Evolutionary conservation across 2,329 filamentous ascomycete species (phyloP).

Genomic region (Fusarium buharicum): DNA sequence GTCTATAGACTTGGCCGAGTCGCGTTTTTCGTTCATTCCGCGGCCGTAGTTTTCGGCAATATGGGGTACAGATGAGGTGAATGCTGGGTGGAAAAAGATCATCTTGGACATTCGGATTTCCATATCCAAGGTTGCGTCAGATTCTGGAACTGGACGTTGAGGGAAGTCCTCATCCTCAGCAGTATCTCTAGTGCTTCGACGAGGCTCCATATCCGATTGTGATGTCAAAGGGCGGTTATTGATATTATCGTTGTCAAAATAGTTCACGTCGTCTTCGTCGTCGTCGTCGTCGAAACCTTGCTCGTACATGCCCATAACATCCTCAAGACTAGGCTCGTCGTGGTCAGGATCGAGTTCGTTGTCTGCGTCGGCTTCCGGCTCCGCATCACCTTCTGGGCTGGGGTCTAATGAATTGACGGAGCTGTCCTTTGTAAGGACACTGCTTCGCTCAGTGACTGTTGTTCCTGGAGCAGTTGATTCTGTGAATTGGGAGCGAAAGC

Average conservation of each 20-base stretch:
- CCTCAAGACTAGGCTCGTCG: slow-evolving; percentile 70
- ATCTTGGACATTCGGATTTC: slow-evolving; percentile 55
- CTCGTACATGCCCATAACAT: slow-evolving; percentile 77
- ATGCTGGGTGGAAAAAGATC: slow-evolving; percentile 54
- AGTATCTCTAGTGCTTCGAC: slow-evolving; percentile 19
- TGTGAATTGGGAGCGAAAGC: slow-evolving; percentile 66
- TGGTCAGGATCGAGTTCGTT: slow-evolving; percentile 50
- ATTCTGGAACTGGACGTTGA: slow-evolving; percentile 28
- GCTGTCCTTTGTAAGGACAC: slow-evolving; percentile 81
- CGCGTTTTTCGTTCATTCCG: slow-evolving; percentile 55
- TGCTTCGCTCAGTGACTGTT: slow-evolving; percentile 81
- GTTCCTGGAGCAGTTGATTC: slow-evolving; percentile 68
- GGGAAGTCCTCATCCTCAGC: slow-evolving; percentile 38
- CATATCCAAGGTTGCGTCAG: slow-evolving; percentile 49
- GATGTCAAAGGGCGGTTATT: slow-evolving; percentile 49
- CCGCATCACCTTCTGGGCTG: slow-evolving; percentile 35
- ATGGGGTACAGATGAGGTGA: slow-evolving; percentile 54
- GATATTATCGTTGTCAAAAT: slow-evolving; percentile 36
- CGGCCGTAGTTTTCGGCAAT: slow-evolving; percentile 48
- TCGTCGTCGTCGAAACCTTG: slow-evolving; percentile 65
- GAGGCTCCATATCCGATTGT: slow-evolving; percentile 48
- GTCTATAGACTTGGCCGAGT: slow-evolving; percentile 62
- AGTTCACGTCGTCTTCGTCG: slow-evolving; percentile 50
- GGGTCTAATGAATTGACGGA: slow-evolving; percentile 71
- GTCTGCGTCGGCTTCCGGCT: slow-evolving; percentile 51